These are phyloP conservation scores for Theileria annulata DNA, from an alignment of 169 alveolate species.

Conservation along the genomic window DNA sequence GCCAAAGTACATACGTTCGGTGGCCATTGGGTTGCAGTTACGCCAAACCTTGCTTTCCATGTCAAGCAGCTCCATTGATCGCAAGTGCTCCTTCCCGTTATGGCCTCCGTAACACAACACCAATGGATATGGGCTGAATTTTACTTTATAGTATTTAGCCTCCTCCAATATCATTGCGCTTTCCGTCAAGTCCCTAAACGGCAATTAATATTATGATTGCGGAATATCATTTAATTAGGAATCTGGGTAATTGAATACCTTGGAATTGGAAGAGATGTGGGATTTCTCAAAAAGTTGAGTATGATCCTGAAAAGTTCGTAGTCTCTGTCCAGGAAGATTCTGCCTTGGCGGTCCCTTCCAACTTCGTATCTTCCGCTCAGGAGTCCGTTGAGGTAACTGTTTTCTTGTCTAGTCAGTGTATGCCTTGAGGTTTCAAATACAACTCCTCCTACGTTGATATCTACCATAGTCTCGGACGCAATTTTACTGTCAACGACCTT, in stretches of 20 bases:
- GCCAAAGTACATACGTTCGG: conserved; percentile 82
- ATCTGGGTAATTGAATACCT: background rate
- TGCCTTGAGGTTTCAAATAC: conserved; percentile 84
- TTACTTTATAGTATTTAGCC: conserved; percentile 80
- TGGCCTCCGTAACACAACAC: conserved; percentile 83
- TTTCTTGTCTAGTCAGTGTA: conserved; percentile 79
- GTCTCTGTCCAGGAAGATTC: conserved; percentile 86
- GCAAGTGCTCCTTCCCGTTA: conserved; percentile 79
- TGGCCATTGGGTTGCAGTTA: conserved; percentile 83
- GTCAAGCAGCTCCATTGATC: conserved; percentile 81
- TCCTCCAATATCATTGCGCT: conserved; percentile 77
- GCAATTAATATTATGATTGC: background rate
- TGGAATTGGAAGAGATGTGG: conserved; percentile 75
- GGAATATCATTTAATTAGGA: background rate
- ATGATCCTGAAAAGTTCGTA: conserved; percentile 80
- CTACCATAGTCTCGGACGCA: conserved; percentile 86
- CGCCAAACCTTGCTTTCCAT: conserved; percentile 85
- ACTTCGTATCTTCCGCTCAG: conserved; percentile 82
- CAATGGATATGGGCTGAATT: conserved; percentile 84
- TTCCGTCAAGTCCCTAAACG: conserved; percentile 76
- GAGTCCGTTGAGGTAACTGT: conserved; percentile 76
- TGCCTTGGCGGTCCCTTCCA: conserved; percentile 82
- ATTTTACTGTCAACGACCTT: conserved; percentile 75
- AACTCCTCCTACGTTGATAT: conserved; percentile 86
- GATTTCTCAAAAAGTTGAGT: conserved; percentile 82